A percentile compares a stretch with the other conserved stretches of the same genome.
phyloP scores from a whole-genome alignment of 108 stramenopile species.

The Fistulifera pelliculosa region DNA sequence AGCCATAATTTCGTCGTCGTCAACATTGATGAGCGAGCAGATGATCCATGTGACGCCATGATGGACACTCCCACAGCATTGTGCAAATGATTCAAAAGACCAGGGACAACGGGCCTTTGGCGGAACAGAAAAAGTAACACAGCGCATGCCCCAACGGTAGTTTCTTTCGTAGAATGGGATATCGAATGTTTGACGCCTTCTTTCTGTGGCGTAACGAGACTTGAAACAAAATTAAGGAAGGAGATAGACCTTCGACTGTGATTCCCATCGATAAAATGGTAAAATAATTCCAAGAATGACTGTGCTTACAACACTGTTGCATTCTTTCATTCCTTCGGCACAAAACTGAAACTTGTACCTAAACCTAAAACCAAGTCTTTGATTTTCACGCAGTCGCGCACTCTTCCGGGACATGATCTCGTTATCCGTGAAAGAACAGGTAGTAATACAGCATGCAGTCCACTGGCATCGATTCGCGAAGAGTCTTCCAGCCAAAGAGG shows the following conservation, averaged over 20 bases:
- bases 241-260: constrained; percentile 24
- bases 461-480: constrained; percentile 3
- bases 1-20: constrained; percentile 48
- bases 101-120: constrained; percentile 18
- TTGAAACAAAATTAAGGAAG: constrained; percentile 44
- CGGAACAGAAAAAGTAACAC: constrained; percentile 31
- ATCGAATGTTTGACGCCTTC: constrained; percentile 9
- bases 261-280: constrained; percentile 28
- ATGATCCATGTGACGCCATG: constrained; percentile 60
- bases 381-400: constrained; percentile 46
- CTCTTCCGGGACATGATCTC: constrained; percentile 43
- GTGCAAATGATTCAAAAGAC: constrained; percentile 31
- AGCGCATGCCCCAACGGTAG: constrained; percentile 14
- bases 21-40: constrained; percentile 56
- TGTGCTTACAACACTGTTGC: constrained; percentile 17
- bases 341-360: too few species aligned
- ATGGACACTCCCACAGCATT: constrained; percentile 41
- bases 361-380: constrained; percentile 26
- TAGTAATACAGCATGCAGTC: constrained; percentile 37
- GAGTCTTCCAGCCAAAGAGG: constrained; percentile 51
- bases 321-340: too few species aligned
- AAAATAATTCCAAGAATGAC: constrained; percentile 48
- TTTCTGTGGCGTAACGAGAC: constrained; percentile 42
- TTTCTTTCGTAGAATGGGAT: constrained; percentile 5
- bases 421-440: constrained; percentile 53